A percentile compares a stretch with the other conserved stretches of the same genome.
phyloP scores from a whole-genome alignment of 305 asterid genomes.

The Fraxinus greggii region DNA sequence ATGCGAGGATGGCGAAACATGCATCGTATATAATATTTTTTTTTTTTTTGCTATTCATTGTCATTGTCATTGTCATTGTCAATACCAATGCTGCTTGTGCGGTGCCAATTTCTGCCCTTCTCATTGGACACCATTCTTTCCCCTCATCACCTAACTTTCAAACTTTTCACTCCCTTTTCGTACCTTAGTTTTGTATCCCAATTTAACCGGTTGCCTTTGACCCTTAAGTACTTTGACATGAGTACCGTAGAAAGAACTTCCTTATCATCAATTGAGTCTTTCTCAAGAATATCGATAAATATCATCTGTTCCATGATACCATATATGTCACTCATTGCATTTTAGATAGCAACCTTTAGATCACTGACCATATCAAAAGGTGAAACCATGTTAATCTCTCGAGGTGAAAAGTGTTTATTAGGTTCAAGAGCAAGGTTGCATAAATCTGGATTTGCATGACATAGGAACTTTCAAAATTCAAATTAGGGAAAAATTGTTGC shows the following conservation, averaged over 20 bases:
- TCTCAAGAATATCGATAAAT: constrained; percentile 46
- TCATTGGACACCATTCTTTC: constrained; percentile 88
- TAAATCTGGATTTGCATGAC: constrained; percentile 39
- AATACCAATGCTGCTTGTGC: constrained; percentile 68
- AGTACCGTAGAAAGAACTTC: constrained; percentile 62
- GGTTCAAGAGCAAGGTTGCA: constrained; percentile 27
- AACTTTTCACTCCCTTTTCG: constrained; percentile 62
- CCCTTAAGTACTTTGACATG: constrained; percentile 59
- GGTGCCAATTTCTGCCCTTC: constrained; percentile 79
- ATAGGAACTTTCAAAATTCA: constrained; percentile 40
- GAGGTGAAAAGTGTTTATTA: constrained; percentile 24
- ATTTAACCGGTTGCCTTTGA: constrained; percentile 52
- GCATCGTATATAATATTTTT: constrained; percentile 51
- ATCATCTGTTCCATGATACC: constrained; percentile 44
- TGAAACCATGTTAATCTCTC: constrained; percentile 61
- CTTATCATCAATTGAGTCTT: constrained; percentile 45
- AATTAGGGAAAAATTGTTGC: too few relatives aligned
- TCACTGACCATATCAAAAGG: constrained; percentile 67
- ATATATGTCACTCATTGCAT: constrained; percentile 69
- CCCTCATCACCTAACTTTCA: constrained; percentile 82
- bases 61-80: constrained; percentile 54
- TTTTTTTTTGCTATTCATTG: constrained; percentile 52
- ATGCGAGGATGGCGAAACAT: constrained; percentile 61
- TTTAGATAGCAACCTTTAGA: constrained; percentile 51
- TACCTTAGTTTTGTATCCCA: constrained; percentile 41